Conservation (phyloP, 257 asterid species). For the Penstemon newberryi region DNA sequence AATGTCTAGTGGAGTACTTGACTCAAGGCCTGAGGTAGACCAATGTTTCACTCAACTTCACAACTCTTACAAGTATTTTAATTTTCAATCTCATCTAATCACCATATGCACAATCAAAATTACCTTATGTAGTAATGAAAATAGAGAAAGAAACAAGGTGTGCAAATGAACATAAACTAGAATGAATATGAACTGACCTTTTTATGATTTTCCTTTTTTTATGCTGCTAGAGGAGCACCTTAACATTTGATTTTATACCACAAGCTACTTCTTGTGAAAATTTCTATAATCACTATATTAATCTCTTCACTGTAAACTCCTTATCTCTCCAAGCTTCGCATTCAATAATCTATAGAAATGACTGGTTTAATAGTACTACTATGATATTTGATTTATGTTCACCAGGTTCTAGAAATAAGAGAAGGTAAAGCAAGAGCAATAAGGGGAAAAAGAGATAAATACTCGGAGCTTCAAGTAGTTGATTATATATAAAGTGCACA, state of each 20-base stretch:
- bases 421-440: slow-evolving; percentile 73
- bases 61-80: neutral
- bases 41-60: slow-evolving; percentile 18
- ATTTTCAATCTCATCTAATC: neutral
- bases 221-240: too few relatives aligned
- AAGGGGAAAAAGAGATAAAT: slow-evolving; percentile 55
- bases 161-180: too few relatives aligned
- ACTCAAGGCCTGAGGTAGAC: slow-evolving; percentile 87
- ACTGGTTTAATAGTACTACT: neutral
- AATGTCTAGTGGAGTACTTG: slow-evolving; percentile 97
- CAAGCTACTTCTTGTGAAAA: too few relatives aligned
- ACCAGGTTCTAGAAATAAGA: slow-evolving; percentile 80
- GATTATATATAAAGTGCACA: slow-evolving; percentile 47
- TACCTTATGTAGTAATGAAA: too few relatives aligned
- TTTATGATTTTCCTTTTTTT: too few relatives aligned
- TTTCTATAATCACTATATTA: neutral
- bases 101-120: neutral
- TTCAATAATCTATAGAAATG: neutral
- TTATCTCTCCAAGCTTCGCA: neutral
- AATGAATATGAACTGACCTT: too few relatives aligned
- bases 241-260: too few relatives aligned
- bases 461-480: slow-evolving; percentile 60
- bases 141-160: too few relatives aligned
- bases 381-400: slow-evolving; percentile 16
- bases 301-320: neutral